These are phyloP conservation scores for Pelargonium nanum DNA, from an alignment of 345 rosid species.

Conservation along the genomic window DNA sequence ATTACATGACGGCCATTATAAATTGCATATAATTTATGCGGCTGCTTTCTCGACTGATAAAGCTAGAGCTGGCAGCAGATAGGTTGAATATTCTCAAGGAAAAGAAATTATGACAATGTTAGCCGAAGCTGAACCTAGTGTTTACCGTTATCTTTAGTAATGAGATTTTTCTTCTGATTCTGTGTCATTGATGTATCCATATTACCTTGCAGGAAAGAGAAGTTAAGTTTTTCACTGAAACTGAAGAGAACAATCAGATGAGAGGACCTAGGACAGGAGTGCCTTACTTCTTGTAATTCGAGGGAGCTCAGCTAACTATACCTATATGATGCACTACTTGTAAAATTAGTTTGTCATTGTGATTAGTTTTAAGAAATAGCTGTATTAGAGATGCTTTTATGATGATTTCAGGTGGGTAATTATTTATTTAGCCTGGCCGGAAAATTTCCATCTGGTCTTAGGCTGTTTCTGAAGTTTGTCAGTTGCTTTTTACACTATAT, in stretches of 20 bases:
- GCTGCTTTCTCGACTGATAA: no score
- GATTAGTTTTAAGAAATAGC: no score
- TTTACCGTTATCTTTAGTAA: no score
- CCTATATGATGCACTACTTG: slow-evolving; percentile 10
- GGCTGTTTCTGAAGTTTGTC: slow-evolving; percentile 13
- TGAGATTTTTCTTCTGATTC: no score
- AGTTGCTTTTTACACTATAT: background rate
- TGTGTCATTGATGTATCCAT: no score
- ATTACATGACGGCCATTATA: no score
- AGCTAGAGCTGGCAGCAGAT: no score
- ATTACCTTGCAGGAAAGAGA: slow-evolving; percentile 76
- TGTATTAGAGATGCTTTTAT: slow-evolving; percentile 8
- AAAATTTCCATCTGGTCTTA: background rate
- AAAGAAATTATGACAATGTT: no score
- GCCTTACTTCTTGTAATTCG: slow-evolving; percentile 63
- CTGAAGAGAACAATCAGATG: slow-evolving; percentile 96
- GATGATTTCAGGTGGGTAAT: slow-evolving; percentile 17
- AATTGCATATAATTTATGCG: background rate
- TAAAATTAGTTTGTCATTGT: slow-evolving; percentile 13
- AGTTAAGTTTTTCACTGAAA: slow-evolving; percentile 87
- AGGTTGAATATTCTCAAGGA: no score
- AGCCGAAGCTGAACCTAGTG: no score
- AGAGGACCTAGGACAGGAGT: slow-evolving; percentile 96
- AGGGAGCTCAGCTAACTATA: no score
- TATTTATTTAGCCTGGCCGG: slow-evolving; percentile 2